phyloP scores from a whole-genome alignment of 106 monocot genomes.

The Acorus calamus region DNA sequence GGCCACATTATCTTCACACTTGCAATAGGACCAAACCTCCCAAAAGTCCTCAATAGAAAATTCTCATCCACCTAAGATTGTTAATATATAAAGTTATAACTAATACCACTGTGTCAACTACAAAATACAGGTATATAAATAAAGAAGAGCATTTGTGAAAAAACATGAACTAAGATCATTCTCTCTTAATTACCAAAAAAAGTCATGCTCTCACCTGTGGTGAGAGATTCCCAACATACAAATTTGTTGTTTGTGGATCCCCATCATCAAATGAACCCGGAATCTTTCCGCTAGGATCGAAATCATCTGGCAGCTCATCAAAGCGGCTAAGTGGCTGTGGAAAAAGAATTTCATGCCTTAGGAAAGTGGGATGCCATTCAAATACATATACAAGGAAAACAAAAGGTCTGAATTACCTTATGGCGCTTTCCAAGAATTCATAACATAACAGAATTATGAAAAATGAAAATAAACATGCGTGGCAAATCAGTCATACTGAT shows the following conservation, averaged over 20 bases:
- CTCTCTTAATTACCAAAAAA: not conserved
- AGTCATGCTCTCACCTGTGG: slow-evolving; percentile 49
- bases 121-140: not conserved
- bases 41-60: slow-evolving; percentile 97
- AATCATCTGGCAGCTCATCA: slow-evolving; percentile 91
- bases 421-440: too few relatives aligned
- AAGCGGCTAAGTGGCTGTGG: slow-evolving; percentile 31
- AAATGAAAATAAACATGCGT: too few relatives aligned
- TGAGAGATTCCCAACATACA: slow-evolving; percentile 98
- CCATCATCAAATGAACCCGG: slow-evolving; percentile 99
- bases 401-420: too few relatives aligned
- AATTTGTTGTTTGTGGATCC: slow-evolving; percentile 97
- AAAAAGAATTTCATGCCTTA: too few relatives aligned
- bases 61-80: slow-evolving; percentile 89
- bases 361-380: too few relatives aligned
- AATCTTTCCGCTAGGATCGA: slow-evolving; percentile 84
- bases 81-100: not conserved
- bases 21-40: slow-evolving; percentile 98
- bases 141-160: not conserved
- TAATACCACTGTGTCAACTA: too few relatives aligned
- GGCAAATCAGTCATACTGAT: too few relatives aligned
- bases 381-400: too few relatives aligned
- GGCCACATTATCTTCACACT: slow-evolving; percentile 99
- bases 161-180: too few relatives aligned
- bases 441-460: too few relatives aligned